Percentiles rank a stretch among this genome's conserved stretches.
Evolutionary conservation across 1,284 basidiomycete genomes (phyloP).

Genomic region (Vanrija sp.): DNA sequence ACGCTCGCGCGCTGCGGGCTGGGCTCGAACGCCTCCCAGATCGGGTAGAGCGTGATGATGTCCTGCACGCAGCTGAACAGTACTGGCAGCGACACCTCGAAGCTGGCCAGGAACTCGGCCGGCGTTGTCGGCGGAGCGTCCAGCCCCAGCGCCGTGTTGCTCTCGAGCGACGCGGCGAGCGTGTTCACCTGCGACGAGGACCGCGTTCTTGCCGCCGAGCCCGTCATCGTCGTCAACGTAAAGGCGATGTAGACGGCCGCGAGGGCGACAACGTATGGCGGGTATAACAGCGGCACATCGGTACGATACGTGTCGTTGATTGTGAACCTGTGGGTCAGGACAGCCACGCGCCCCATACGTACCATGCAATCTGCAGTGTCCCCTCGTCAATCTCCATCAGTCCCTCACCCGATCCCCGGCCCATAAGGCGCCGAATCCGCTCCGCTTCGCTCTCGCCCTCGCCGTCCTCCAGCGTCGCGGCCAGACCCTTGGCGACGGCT

Average conservation of each 20-base stretch:
- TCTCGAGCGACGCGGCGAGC: constrained; percentile 50
- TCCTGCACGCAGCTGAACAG: constrained; percentile 86
- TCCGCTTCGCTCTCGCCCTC: constrained; percentile 34
- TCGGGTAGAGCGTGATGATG: constrained; percentile 78
- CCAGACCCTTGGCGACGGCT: constrained; percentile 2
- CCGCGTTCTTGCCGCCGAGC: constrained; percentile 41
- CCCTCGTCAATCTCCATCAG: constrained; percentile 52
- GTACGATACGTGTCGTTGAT: constrained; percentile 95
- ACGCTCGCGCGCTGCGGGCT: constrained; percentile 5
- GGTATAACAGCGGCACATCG: constrained; percentile 82
- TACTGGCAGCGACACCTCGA: constrained; percentile 77
- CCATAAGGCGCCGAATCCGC: constrained; percentile 38
- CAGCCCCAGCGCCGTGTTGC: constrained; percentile 35
- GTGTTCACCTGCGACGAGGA: constrained; percentile 46
- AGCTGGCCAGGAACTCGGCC: constrained; percentile 69
- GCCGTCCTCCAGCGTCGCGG: constrained; percentile 12
- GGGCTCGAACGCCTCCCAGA: constrained; percentile 70
- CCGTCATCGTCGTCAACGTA: constrained; percentile 40
- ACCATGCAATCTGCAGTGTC: constrained; percentile 54
- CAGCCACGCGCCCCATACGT: constrained; percentile 13
- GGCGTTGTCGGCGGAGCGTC: constrained; percentile 30
- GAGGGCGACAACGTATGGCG: constrained; percentile 89
- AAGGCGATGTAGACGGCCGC: constrained; percentile 84
- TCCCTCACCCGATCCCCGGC: constrained; percentile 44
- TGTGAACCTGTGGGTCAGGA: constrained; percentile 66